Evolutionary conservation across 2,329 filamentous ascomycete species (phyloP), one percentile per base, ranked within the genome.

Genomic region (Shiraia sp.): DNA sequence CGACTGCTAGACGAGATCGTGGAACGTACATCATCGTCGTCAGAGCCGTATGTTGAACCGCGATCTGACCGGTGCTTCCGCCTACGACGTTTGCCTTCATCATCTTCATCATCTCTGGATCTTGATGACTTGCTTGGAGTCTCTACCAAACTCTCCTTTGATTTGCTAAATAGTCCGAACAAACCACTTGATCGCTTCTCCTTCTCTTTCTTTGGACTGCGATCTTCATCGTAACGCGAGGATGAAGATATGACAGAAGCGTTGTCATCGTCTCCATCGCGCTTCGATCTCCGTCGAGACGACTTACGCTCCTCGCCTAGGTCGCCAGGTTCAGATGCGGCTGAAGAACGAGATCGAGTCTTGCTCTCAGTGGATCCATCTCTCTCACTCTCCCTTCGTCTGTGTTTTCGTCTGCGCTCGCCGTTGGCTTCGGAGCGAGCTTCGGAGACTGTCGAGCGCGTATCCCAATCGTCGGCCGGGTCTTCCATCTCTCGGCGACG

Each of bases 81-180:
- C 46, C 71, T 74, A 30, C 71, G 72, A 45, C 69, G 73, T 40
- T 73, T 72, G 27, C 64, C 56, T 27, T 74, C 69, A 27, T 66
- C 66, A 33, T 68, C 68, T 13, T 53, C 67, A 28, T 71, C 68
- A 15, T 69, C 64, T 51, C 42, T 59, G 22, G 55, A 51, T 45
- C 61, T 66, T 17, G 61, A 63, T 26, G 60, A 62, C 41, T 64
- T 69, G 46, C 64, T 61, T 4, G 57, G 50, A n/a, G 54, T 38
- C 16, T 70, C 64, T 9, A 56, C 51, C 12, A 65, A 22, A 28
- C 57, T 68, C 28, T 74, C 72, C 28, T 61, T 65, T 2, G 73
- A 73, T 57, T 73, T 77, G 50, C 72, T 69, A 37, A 77, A 76
- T 7, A 77, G 51, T 4, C 74, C 71, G 35, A 76, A 71, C 6